Evolutionary conservation across 371 early-diverging fungal genomes (phyloP), one percentile per base, ranked within the genome.

Genomic region (Mortierella sp.): DNA sequence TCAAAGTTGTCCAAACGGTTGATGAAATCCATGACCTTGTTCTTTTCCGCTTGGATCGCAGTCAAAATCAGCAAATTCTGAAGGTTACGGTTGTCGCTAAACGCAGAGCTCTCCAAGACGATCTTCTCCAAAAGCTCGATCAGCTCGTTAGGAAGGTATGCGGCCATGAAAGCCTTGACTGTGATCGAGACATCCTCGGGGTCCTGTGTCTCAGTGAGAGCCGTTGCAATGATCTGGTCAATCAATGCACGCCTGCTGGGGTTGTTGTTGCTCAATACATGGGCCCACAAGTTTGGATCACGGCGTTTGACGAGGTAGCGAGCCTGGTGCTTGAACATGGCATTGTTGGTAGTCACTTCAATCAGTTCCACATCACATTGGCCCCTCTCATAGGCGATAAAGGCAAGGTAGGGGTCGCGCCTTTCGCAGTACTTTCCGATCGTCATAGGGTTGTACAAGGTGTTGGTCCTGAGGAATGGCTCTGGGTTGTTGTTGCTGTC

Each of bases 281-380:
- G 84, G 47, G 84, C 83, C 98, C 98, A 98, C 50, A 98, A 82
- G 23, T 85, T 86, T 19, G 84, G 80, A 72, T 96, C 95, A 52
- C 96, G 92, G 21, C 97, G 89, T 64, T 90, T 90, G 51, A 98
- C 95, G 31, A 98, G 84, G 67, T 98, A 98, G 52, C 96, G 93
- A 2, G 98, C 94, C 85, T 96, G 97, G 71, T 97, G 98, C 87
- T 98, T 98, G 85, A 96, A 98, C 99, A 98, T 98, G 50, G 93
- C 87, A 83, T 97, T 97, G 62, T 96, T 95, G 83, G 93, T 96
- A 18, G 99, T 98, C 64, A 98, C 89, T 39, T 91, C 87, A 63
- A 98, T 86, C 54, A 98, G 82, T 73, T 97, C 97, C 57, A 87
- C 83, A 68, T 98, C 98, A 71, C 97, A 97, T 78, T 93, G 93